phyloP scores from a whole-genome alignment of 176 grass and related monocot genomes.

The Aegilops sharonensis region DNA sequence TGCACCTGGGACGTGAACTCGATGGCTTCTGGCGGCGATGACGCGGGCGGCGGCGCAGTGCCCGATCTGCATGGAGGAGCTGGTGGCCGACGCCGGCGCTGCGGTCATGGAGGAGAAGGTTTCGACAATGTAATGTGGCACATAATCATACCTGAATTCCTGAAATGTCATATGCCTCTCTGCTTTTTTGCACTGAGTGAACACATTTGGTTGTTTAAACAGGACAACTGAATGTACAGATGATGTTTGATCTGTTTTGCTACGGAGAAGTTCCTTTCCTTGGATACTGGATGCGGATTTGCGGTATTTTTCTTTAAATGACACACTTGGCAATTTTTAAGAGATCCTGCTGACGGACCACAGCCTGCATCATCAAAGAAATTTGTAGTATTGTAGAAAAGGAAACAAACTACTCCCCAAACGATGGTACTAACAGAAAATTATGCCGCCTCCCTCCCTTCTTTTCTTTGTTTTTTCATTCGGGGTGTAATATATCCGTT shows the following conservation, averaged over 20 bases:
- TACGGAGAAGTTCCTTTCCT: too few relatives aligned
- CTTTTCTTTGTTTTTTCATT: too few relatives aligned
- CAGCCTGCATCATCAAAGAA: slow-evolving; percentile 45
- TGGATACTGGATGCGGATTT: slow-evolving; percentile 33
- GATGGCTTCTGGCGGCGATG: too few relatives aligned
- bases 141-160: too few relatives aligned
- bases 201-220: too few relatives aligned
- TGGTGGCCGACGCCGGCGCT: neutral
- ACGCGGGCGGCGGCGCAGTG: neutral
- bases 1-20: too few relatives aligned
- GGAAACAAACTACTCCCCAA: slow-evolving; percentile 1
- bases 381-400: neutral
- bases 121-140: too few relatives aligned
- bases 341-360: slow-evolving; percentile 55
- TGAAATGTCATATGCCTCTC: too few relatives aligned
- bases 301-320: slow-evolving; percentile 33
- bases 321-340: slow-evolving; percentile 61
- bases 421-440: neutral
- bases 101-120: neutral
- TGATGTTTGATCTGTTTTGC: too few relatives aligned
- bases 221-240: too few relatives aligned
- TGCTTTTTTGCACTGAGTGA: too few relatives aligned
- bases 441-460: neutral
- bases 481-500: too few relatives aligned
- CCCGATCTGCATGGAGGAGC: neutral